Evolutionary conservation across 306 rosid genomes (phyloP).

Genomic region (Hylodesmum podocarpum): DNA sequence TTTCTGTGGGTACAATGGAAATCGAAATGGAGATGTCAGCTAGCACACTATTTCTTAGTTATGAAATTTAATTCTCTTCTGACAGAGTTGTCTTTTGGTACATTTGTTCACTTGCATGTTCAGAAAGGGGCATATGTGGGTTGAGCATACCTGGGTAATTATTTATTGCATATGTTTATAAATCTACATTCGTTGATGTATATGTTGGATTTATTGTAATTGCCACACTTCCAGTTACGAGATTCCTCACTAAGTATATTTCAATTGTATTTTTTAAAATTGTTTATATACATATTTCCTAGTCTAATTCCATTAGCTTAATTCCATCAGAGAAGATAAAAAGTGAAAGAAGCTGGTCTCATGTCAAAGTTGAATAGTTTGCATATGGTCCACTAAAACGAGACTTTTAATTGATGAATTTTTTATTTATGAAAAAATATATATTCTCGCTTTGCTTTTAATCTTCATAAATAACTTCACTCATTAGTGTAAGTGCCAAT

Average conservation of each 20-base stretch:
- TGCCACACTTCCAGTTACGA: conserved; percentile 22
- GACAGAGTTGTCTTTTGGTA: conserved; percentile 20
- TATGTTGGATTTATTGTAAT: conserved; percentile 24
- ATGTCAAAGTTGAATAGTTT: conserved; percentile 1
- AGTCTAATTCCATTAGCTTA: no score
- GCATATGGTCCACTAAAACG: neutral
- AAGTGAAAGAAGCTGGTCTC: neutral
- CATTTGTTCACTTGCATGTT: conserved; percentile 24
- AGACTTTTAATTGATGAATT: neutral
- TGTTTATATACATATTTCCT: neutral
- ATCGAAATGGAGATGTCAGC: conserved; percentile 28
- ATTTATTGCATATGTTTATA: conserved; percentile 24
- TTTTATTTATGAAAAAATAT: neutral
- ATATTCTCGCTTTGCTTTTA: neutral
- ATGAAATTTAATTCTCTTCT: conserved; percentile 28
- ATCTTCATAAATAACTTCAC: neutral
- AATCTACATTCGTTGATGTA: conserved; percentile 23
- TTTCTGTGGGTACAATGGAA: conserved; percentile 17
- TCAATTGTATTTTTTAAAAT: neutral
- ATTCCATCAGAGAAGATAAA: neutral
- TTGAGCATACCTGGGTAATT: conserved; percentile 19
- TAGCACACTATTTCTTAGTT: conserved; percentile 6
- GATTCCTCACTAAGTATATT: neutral
- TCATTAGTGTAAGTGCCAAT: neutral
- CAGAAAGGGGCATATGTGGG: conserved; percentile 30